Evolutionary conservation across 768 basidiomycete species (phyloP).

Genomic region (Coprinellus micaceus): DNA sequence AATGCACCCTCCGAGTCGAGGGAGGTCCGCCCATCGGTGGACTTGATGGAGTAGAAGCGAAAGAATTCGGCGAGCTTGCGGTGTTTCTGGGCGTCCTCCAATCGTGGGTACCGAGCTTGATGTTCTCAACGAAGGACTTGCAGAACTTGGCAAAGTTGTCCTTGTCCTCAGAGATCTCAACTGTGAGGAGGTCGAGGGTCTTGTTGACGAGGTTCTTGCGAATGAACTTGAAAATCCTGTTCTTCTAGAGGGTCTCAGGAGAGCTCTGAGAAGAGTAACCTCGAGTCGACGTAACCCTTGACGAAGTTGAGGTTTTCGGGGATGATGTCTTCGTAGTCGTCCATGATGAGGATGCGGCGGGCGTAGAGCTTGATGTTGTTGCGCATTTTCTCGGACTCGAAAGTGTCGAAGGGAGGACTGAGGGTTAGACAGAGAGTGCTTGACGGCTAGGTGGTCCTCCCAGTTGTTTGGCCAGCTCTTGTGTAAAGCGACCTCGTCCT

Average conservation of each 20-base stretch:
- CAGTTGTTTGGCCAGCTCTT: slow-evolving; percentile 99
- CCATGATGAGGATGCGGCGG: slow-evolving; percentile 99
- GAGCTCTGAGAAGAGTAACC: slow-evolving; percentile 99
- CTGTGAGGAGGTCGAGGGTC: slow-evolving; percentile 88
- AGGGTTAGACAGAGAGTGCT: slow-evolving; percentile 51
- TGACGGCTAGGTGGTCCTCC: slow-evolving; percentile 99
- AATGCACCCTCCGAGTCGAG: slow-evolving; percentile 84
- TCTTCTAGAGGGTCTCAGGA: slow-evolving; percentile 98
- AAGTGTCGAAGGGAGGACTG: slow-evolving; percentile 97
- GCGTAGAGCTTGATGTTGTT: slow-evolving; percentile 99
- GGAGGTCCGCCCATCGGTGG: slow-evolving; percentile 83
- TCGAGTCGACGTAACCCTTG: slow-evolving; percentile 99
- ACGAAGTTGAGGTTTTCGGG: slow-evolving; percentile 99
- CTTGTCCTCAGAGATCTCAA: slow-evolving; percentile 99
- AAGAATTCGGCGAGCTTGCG: slow-evolving; percentile 99
- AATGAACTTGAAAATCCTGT: slow-evolving; percentile 99
- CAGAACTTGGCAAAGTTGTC: slow-evolving; percentile 98
- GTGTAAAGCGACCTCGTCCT: slow-evolving; percentile 97
- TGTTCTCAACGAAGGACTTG: slow-evolving; percentile 97
- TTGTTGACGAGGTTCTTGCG: slow-evolving; percentile 99
- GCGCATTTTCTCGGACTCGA: slow-evolving; percentile 99
- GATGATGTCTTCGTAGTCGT: slow-evolving; percentile 98
- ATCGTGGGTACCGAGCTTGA: slow-evolving; percentile 99
- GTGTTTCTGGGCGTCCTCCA: slow-evolving; percentile 96
- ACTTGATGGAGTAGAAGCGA: slow-evolving; percentile 96